Base-by-base conservation (phyloP, 192 early-diverging fungal species). In the Kappamyces sp. region DNA sequence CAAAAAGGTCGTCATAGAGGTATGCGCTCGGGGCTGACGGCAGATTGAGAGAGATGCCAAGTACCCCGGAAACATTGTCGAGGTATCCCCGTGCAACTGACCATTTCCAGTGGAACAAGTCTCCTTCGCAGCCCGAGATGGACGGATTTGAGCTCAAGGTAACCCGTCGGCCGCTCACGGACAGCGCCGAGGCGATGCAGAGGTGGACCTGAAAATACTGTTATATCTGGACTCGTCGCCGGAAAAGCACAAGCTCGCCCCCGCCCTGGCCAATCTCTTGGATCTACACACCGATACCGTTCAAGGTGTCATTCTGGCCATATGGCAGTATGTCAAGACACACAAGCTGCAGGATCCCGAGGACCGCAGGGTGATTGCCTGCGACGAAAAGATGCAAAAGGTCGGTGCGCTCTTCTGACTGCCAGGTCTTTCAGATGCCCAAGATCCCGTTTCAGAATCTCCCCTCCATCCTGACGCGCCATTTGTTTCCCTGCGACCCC, bases 281-380 rank as follows among this genome's bases (percentile, higher is more conserved):
- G 84, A 85, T 36, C 76, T 96, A 12, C 80, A 87, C 30, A 64
- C 83, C 36, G 87, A 88, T 65, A 88, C 88, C 1, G 67, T 79
- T 34, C 65, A 79, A 4, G 79, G 81, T 38, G 84, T 93, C 45
- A 86, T 95, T 52, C 84, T 86, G 79, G 86, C 84, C 43, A 65
- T 98, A 46, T 96, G 93, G 93, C 89, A 98, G 67, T 98, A 98
- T 64, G 86, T 98, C 61, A 95, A 93, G 74, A 84, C 89, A 71
- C 81, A 98, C 69, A 86, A 88, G 45, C 70, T 98, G 49, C 93
- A 94, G 74, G 93, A 95, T 65, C 60, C 75, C 9, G 88, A 94
- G 40, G 92, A 98, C 67, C 90, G 91, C 62, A 69, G 88, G 48
- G 69, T 85, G 30, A 89, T 98, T 48, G 85, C 88, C 60, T 89